These are phyloP conservation scores for Starmerella apicola DNA, from an alignment of 805 yeast genomes.

Conservation along the genomic window DNA sequence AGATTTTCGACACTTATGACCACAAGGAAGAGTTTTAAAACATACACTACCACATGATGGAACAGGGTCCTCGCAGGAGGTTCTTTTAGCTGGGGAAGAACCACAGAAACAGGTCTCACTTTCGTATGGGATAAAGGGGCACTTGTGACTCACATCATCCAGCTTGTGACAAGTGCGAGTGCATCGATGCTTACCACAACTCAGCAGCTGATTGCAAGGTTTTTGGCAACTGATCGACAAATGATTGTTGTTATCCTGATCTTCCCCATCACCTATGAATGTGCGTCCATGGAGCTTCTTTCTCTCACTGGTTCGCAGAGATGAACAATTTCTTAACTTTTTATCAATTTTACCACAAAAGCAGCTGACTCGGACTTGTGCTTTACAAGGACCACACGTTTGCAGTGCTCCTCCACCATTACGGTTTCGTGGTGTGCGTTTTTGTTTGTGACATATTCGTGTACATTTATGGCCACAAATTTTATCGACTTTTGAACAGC, in stretches of 20 bases:
- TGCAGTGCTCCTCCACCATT: too few species aligned
- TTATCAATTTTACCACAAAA: slow-evolving; percentile 12
- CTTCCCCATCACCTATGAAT: too few species aligned
- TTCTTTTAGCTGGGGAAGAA: slow-evolving; percentile 3
- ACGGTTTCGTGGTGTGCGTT: not conserved
- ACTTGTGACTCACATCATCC: slow-evolving; percentile 4
- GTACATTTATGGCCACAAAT: slow-evolving; percentile 18
- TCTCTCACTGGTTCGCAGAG: not conserved
- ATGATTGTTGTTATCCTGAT: slow-evolving; percentile 1
- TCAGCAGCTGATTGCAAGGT: slow-evolving; percentile 5
- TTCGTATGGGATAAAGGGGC: slow-evolving; percentile 10
- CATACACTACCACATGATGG: slow-evolving; percentile 14
- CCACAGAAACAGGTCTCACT: slow-evolving; percentile 22
- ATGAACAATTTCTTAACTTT: slow-evolving; percentile 1
- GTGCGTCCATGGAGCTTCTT: too few species aligned
- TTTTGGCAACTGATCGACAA: too few species aligned
- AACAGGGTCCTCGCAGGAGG: slow-evolving; percentile 12
- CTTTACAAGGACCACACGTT: slow-evolving; percentile 18
- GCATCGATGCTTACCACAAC: slow-evolving; percentile 17
- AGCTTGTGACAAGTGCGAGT: slow-evolving; percentile 9
- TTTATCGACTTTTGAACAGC: slow-evolving; percentile 7
- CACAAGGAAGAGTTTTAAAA: slow-evolving; percentile 9
- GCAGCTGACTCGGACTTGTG: slow-evolving; percentile 30
- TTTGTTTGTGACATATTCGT: slow-evolving; percentile 14
- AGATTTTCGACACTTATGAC: slow-evolving; percentile 8